Base-by-base conservation (phyloP, 352 stramenopile genomes). In the Phytophthora hibernalis region DNA sequence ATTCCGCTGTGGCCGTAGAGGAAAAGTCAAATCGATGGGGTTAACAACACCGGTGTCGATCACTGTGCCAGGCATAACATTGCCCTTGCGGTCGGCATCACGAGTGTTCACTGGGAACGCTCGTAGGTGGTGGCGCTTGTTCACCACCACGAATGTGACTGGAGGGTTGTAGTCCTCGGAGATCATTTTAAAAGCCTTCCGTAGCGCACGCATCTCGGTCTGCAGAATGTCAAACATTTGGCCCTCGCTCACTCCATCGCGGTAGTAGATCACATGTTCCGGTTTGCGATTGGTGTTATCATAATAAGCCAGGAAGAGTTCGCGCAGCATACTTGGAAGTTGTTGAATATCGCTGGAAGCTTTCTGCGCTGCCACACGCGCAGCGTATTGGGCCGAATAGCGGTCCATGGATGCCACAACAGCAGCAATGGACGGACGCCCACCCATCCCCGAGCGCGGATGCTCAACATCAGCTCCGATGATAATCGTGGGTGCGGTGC, bases 1-100 rank as follows among this genome's bases (percentile, higher is more conserved):
- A 96, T 66, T 0, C 87, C 89, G 21, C 71, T 82, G 70, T 96
- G 87, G 53, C 83, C 91, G 72, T 91, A 92, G 38, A 96, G 49
- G 72, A 92, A 96, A 96, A 96, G 68, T 96, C 87, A 54, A 89
- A 89, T 38, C 91, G 83, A n/a, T 82, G 77, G 89, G 87, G 61
- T 95, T 84, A 59, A 87, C 93, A 9, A 96, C 78, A 9, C 78
- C 82, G 2, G 66, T 89, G 70, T 96, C 89, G 3, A 96, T 83
- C 16, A 96, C 85, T 2, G 84, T 94, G 2, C 83, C 83, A 15
- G 82, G 76, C 28, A 84, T 71, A 20, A 89, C 77, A 21, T 93
- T 93, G 6, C 84, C 84, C 28, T 81, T 93, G 31, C 77, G 72
- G 62, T 94, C 85, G 2, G 61, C 71, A 21, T 89, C 68, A 12